A percentile compares a stretch with the other conserved stretches of the same genome.
phyloP scores from a whole-genome alignment of 179 eudicot species.

The Gypsophila paniculata region DNA sequence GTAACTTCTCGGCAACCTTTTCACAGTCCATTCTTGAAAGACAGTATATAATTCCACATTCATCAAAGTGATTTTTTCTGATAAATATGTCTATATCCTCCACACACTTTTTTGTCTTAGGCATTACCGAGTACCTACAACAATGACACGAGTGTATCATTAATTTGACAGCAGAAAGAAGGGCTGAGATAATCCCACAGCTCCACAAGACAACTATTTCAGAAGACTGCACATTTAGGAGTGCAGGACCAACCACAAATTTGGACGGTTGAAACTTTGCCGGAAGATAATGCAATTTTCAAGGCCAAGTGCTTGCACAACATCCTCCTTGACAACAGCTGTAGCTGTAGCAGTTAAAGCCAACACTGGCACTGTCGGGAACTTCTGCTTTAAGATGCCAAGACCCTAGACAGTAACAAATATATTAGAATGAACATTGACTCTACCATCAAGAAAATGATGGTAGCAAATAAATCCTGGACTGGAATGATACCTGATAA shows the following conservation, averaged over 20 bases:
- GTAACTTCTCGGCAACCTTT: conserved; percentile 88
- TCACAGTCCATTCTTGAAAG: conserved; percentile 97
- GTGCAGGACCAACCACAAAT: conserved; percentile 54
- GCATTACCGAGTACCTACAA: conserved; percentile 81
- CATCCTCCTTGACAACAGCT: conserved; percentile 95
- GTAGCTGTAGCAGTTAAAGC: conserved; percentile 99
- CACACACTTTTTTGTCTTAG: conserved; percentile 87
- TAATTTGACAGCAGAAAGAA: not conserved
- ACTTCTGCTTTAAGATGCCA: conserved; percentile 89
- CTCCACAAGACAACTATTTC: not conserved
- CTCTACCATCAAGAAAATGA: conserved; percentile 2
- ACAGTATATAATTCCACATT: conserved; percentile 93
- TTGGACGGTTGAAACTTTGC: conserved; percentile 97
- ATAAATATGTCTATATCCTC: conserved; percentile 86
- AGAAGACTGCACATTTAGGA: not conserved
- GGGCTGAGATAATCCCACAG: not conserved
- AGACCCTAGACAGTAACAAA: conserved; percentile 56
- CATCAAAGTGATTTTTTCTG: conserved; percentile 67
- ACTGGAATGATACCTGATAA: conserved; percentile 62
- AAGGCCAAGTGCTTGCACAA: conserved; percentile 98
- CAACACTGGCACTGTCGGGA: conserved; percentile 76
- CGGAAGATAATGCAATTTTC: conserved; percentile 84
- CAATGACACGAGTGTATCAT: conserved; percentile 17
- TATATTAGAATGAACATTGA: conserved; percentile 17
- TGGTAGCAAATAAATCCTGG: conserved; percentile 7